These are phyloP conservation scores for Pisolithus orientalis DNA, from an alignment of 768 basidiomycete genomes.

Conservation along the genomic window DNA sequence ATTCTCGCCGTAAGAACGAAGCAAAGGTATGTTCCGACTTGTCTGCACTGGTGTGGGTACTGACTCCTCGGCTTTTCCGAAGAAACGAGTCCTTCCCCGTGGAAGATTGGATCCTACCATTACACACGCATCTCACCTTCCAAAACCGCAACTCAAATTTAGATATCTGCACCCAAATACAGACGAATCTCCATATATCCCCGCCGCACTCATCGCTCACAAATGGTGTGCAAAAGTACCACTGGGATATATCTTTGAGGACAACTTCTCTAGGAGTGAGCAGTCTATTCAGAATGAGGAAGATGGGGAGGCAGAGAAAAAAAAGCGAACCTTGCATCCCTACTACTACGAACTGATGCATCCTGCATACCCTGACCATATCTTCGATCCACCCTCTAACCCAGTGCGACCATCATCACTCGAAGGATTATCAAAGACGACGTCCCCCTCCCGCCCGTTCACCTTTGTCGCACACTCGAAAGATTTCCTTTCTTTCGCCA, in stretches of 20 bases:
- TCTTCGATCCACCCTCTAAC: conserved; percentile 46
- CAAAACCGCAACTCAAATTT: conserved; percentile 82
- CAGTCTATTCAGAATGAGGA: conserved; percentile 8
- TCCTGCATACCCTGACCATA: conserved; percentile 60
- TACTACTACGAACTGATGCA: conserved; percentile 84
- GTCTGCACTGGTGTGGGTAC: not conserved
- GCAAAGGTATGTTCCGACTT: conserved; percentile 25
- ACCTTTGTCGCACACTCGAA: conserved; percentile 60
- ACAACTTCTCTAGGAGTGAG: conserved; percentile 14
- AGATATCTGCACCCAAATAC: conserved; percentile 52
- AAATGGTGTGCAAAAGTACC: conserved; percentile 86
- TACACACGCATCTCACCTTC: conserved; percentile 67
- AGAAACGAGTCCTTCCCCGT: conserved; percentile 22
- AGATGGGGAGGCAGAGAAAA: conserved; percentile 14
- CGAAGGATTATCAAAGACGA: conserved; percentile 37
- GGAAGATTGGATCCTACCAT: conserved; percentile 54
- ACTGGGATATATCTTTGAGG: conserved; percentile 53
- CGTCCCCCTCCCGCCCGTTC: conserved; percentile 34
- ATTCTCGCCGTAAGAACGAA: conserved; percentile 14
- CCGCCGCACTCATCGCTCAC: conserved; percentile 47
- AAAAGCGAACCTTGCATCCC: conserved; percentile 48
- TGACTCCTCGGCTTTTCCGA: conserved; percentile 20
- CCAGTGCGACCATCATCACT: conserved; percentile 55
- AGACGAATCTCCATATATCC: conserved; percentile 55
- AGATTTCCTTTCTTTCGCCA: conserved; percentile 57